phyloP scores from a whole-genome alignment of 331 rosid genomes.

The Ulmus americana region DNA sequence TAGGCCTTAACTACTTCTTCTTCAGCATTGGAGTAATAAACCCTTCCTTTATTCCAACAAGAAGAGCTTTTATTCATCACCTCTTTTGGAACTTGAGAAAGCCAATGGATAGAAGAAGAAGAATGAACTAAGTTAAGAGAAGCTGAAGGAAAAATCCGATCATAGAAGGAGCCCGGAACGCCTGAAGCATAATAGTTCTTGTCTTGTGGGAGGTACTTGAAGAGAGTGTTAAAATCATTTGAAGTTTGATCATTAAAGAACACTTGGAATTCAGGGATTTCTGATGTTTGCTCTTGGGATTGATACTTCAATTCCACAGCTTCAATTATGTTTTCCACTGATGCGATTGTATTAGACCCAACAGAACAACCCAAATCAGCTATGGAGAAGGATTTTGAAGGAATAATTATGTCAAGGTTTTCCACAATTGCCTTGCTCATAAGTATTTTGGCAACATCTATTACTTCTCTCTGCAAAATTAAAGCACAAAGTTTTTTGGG shows the following conservation, averaged over 20 bases:
- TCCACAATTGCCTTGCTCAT: constrained; percentile 4
- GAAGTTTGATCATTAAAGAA: constrained; percentile 22
- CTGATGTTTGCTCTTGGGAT: background rate
- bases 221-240: constrained; percentile 19
- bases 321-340: constrained; percentile 14
- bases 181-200: constrained; percentile 2
- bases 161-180: constrained; percentile 14
- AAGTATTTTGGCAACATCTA: background rate
- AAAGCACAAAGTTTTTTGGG: too few species aligned
- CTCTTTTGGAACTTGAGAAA: constrained; percentile 6
- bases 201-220: constrained; percentile 4
- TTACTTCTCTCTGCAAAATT: background rate
- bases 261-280: constrained; percentile 11
- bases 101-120: constrained; percentile 10
- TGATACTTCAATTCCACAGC: constrained; percentile 7
- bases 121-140: constrained; percentile 18
- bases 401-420: constrained; percentile 5
- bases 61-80: constrained; percentile 1
- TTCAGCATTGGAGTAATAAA: background rate
- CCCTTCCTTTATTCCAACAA: constrained; percentile 9
- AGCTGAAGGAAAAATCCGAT: constrained; percentile 11
- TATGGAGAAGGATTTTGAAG: constrained; percentile 6
- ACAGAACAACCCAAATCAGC: constrained; percentile 30
- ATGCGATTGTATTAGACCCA: constrained; percentile 20
- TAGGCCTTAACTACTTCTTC: constrained; percentile 12